Evolutionary conservation across 2,329 filamentous ascomycete species (phyloP), one percentile per base, ranked within the genome.

Genomic region (Colletotrichum tabaci): DNA sequence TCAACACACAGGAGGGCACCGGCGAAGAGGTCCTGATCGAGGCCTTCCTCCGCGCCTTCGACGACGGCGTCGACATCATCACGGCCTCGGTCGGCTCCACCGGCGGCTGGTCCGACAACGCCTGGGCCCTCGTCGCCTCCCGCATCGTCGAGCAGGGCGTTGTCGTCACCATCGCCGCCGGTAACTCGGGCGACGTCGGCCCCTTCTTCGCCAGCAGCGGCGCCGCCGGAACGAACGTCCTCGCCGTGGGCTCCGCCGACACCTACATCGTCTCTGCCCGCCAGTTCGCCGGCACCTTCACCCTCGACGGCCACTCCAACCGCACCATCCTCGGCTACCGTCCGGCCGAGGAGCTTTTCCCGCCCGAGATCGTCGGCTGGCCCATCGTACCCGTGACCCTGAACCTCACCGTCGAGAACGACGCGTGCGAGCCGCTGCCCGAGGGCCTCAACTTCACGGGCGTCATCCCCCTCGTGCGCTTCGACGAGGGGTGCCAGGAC

Each of bases 81-180:
- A 72, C 71, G 4, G 71, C 71, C 42, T 67, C 62, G 4, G 68
- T 73, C 30, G 68, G 67, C 23, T 61, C 50, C 12, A 63, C 49
- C 35, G 71, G 71, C 44, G 71, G 68, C 64, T 84, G 82, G 74
- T 75, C 75, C 23, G 79, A 83, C 46, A 84, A 84, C 46, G 82
- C 83, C 9, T 85, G 81, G 84, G 83, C 84, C 2, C 74, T 82
- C 1, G 76, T 86, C 2, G 80, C 83, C 10, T 82, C 79, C 35
- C 79, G 82, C 6, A 78, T 86, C 49, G 84, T 84, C 26, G 75
- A 78, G 21, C 72, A 77, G 66, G 76, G 78, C 23, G 77, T 79
- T 4, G 72, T 79, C 10, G 75, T 79, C 1, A 71, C 64, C 44
- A 72, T 73, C 44, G 71, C 71, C 55, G 71, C 71, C 26, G 71